Evolutionary conservation across 768 basidiomycete species (phyloP).

Genomic region (Kockovaella imperatae): DNA sequence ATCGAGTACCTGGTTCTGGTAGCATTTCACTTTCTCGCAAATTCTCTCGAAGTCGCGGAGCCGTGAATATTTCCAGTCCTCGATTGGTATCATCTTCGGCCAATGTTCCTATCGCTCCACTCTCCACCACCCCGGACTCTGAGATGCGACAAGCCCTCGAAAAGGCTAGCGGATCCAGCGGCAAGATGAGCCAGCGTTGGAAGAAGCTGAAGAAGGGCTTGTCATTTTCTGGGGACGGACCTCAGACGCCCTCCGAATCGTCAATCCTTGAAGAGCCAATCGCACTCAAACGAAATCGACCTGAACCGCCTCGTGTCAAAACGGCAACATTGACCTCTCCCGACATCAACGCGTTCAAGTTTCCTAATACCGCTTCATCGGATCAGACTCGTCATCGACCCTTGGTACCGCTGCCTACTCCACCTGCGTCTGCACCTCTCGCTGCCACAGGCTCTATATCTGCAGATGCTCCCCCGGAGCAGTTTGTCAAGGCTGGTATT

Average conservation of each 20-base stretch:
- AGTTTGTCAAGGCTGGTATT: conserved; percentile 31
- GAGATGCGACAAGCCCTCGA: conserved; percentile 12
- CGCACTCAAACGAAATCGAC: conserved; percentile 2
- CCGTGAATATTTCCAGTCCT: conserved; percentile 33
- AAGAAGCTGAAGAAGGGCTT: conserved; percentile 24
- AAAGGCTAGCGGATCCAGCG: conserved; percentile 22
- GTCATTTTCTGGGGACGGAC: conserved; percentile 5
- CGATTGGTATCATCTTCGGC: conserved; percentile 30
- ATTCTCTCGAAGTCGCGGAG: conserved; percentile 16
- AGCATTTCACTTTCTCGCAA: conserved; percentile 19
- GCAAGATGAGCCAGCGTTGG: conserved; percentile 31
- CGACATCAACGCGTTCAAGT: conserved; percentile 22
- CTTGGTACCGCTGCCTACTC: too few relatives aligned
- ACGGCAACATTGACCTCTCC: neutral
- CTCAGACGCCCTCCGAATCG: conserved; percentile 2
- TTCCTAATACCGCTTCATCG: conserved; percentile 5
- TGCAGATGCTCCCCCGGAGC: conserved; percentile 20
- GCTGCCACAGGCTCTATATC: conserved; percentile 3
- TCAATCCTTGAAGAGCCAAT: conserved; percentile 18
- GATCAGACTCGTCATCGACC: too few relatives aligned
- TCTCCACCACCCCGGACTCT: conserved; percentile 9
- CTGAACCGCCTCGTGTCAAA: conserved; percentile 8
- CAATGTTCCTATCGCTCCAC: conserved; percentile 14
- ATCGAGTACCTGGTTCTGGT: conserved; percentile 24
- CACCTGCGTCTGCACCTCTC: neutral